These are phyloP conservation scores for Chaetomiaceae sp. DNA, from an alignment of 2,329 filamentous ascomycete species.

Conservation along the genomic window DNA sequence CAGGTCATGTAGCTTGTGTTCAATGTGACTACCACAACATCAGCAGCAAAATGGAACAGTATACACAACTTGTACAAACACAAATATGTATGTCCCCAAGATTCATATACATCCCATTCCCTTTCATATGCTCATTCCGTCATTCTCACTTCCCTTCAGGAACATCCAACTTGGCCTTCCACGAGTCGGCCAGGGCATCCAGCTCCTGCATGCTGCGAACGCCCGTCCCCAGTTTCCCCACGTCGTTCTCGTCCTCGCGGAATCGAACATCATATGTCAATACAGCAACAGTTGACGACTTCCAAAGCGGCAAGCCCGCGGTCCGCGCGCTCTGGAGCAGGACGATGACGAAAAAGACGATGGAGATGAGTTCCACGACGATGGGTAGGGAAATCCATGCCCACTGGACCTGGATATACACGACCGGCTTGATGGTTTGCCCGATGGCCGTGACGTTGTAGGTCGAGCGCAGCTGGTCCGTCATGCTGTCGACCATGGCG, in stretches of 20 bases:
- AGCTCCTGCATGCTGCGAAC: slow-evolving; percentile 5
- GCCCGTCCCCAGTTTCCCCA: slow-evolving; percentile 8
- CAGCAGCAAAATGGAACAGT: too few species aligned
- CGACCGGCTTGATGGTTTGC: slow-evolving; percentile 19
- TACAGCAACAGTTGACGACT: slow-evolving; percentile 7
- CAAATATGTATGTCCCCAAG: too few species aligned
- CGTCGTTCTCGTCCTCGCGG: not conserved
- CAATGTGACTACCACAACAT: too few species aligned
- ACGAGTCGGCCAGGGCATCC: not conserved
- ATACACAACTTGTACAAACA: too few species aligned
- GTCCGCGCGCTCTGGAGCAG: slow-evolving; percentile 3
- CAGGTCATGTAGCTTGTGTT: too few species aligned
- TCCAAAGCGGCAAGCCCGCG: slow-evolving; percentile 13
- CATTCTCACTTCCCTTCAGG: not conserved
- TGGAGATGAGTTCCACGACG: slow-evolving; percentile 4
- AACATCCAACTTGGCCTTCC: slow-evolving; percentile 4
- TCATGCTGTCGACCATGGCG: slow-evolving; percentile 19
- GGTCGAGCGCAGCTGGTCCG: slow-evolving; percentile 15
- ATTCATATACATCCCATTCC: too few species aligned
- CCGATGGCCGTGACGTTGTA: slow-evolving; percentile 20
- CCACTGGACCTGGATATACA: slow-evolving; percentile 14
- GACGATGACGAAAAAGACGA: slow-evolving; percentile 3
- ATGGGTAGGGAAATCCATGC: slow-evolving; percentile 9
- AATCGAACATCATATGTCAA: slow-evolving; percentile 10
- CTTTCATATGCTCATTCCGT: too few species aligned